Evolutionary conservation across 768 basidiomycete genomes (phyloP).

Genomic region (Coprinopsis marcescibilis): DNA sequence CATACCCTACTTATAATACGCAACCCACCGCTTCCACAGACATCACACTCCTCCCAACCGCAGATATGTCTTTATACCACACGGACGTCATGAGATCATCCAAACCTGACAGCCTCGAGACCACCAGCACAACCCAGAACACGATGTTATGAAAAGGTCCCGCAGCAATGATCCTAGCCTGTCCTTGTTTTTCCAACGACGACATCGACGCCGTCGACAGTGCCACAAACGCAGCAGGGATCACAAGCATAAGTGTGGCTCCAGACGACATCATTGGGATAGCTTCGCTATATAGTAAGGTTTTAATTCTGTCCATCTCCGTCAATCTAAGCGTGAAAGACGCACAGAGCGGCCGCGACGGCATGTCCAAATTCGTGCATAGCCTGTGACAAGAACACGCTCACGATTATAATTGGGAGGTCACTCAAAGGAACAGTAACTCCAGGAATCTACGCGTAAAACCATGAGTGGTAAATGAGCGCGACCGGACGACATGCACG

Average conservation of each 20-base stretch:
- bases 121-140: constrained; percentile 44
- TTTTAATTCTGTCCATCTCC: constrained; percentile 1
- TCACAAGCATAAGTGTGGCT: constrained; percentile 49
- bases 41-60: constrained; percentile 50
- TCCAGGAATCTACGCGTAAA: constrained; percentile 62
- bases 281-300: constrained; percentile 43
- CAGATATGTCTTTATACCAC: constrained; percentile 50
- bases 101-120: constrained; percentile 28
- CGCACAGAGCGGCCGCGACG: constrained; percentile 68
- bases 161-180: constrained; percentile 60
- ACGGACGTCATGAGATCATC: constrained; percentile 24
- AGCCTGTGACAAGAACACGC: constrained; percentile 60
- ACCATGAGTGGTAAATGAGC: background rate
- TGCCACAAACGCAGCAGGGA: constrained; percentile 74
- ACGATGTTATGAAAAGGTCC: constrained; percentile 78
- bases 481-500: background rate
- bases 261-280: constrained; percentile 60
- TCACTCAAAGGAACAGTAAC: constrained; percentile 73
- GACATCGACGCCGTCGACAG: constrained; percentile 42
- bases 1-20: too few relatives aligned
- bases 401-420: constrained; percentile 56
- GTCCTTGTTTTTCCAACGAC: constrained; percentile 33
- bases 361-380: constrained; percentile 81
- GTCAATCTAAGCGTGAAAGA: too few relatives aligned
- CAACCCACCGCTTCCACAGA: constrained; percentile 47